A percentile compares a stretch with the other conserved stretches of the same genome.
phyloP scores from a whole-genome alignment of 2,329 filamentous ascomycete genomes.

The Nemania abortiva region DNA sequence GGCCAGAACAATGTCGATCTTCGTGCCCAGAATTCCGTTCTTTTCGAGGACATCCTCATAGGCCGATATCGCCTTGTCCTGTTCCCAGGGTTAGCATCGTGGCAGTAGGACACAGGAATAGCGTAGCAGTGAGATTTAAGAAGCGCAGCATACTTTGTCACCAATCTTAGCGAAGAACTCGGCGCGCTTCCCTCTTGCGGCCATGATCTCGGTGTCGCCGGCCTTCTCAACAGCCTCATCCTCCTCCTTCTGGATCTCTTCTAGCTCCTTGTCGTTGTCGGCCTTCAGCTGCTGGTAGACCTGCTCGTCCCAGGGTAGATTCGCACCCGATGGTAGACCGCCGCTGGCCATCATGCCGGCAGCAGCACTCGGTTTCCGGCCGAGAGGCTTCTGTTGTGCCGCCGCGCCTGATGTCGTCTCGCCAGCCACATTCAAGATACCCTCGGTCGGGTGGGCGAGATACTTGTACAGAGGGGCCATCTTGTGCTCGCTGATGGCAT shows the following conservation, averaged over 20 bases:
- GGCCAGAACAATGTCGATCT: constrained; percentile 96
- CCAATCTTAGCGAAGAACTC: constrained; percentile 96
- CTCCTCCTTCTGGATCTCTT: constrained; percentile 83
- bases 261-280: constrained; percentile 83
- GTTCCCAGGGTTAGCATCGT: constrained; percentile 27
- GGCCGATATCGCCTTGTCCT: constrained; percentile 94
- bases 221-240: constrained; percentile 96
- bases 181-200: constrained; percentile 91
- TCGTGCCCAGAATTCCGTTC: constrained; percentile 94
- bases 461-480: constrained; percentile 91
- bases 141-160: constrained; percentile 78
- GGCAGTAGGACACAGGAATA: neutral
- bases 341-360: constrained; percentile 82
- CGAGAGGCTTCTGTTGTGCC: constrained; percentile 65
- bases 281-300: constrained; percentile 82
- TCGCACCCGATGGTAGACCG: constrained; percentile 72
- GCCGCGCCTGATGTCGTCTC: constrained; percentile 68
- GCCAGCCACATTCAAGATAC: constrained; percentile 81
- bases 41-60: constrained; percentile 97
- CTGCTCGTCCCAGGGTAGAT: constrained; percentile 89
- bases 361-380: constrained; percentile 73
- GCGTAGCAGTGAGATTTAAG: neutral
- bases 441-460: constrained; percentile 83
- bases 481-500: constrained; percentile 85
- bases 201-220: constrained; percentile 94